Evolutionary conservation across 768 basidiomycete genomes (phyloP).

Genomic region (Trametes villosa): DNA sequence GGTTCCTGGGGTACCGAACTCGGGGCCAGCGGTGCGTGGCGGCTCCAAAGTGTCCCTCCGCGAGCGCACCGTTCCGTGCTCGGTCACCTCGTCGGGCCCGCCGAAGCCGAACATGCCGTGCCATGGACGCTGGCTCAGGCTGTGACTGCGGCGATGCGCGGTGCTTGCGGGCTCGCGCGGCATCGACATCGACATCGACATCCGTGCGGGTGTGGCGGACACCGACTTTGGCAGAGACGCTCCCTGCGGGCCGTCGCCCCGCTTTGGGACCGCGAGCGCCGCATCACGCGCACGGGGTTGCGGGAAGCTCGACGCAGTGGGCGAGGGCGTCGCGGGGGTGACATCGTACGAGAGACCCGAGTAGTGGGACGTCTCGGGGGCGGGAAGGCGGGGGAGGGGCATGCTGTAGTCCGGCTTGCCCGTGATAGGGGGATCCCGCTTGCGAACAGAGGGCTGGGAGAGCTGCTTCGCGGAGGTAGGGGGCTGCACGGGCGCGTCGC

Average conservation of each 20-base stretch:
- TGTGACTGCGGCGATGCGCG: slow-evolving; percentile 82
- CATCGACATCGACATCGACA: slow-evolving; percentile 35
- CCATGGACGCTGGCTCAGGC: slow-evolving; percentile 80
- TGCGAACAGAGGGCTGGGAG: slow-evolving; percentile 38
- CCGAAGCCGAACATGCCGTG: slow-evolving; percentile 59
- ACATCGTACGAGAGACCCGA: slow-evolving; percentile 82
- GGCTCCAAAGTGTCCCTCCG: slow-evolving; percentile 35
- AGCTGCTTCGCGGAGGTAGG: slow-evolving; percentile 35
- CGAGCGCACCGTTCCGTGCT: slow-evolving; percentile 39
- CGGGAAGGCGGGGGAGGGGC: slow-evolving; percentile 79
- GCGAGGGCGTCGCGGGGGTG: slow-evolving; percentile 53
- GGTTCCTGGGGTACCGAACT: slow-evolving; percentile 48
- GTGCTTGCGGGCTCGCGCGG: slow-evolving; percentile 78
- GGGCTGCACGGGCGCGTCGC: slow-evolving; percentile 27
- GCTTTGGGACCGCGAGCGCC: slow-evolving; percentile 43
- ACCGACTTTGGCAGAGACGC: slow-evolving; percentile 29
- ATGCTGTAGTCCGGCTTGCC: slow-evolving; percentile 76
- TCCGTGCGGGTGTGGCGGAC: slow-evolving; percentile 13
- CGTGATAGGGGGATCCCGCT: slow-evolving; percentile 39
- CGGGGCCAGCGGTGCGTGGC: slow-evolving; percentile 71
- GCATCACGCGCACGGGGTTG: slow-evolving; percentile 74
- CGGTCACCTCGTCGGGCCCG: slow-evolving; percentile 44
- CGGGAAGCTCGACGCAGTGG: slow-evolving; percentile 55
- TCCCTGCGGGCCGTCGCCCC: slow-evolving; percentile 32
- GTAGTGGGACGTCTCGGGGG: slow-evolving; percentile 81